Base-by-base conservation (phyloP, 2,329 filamentous ascomycete species). In the Alternaria metachromatica region DNA sequence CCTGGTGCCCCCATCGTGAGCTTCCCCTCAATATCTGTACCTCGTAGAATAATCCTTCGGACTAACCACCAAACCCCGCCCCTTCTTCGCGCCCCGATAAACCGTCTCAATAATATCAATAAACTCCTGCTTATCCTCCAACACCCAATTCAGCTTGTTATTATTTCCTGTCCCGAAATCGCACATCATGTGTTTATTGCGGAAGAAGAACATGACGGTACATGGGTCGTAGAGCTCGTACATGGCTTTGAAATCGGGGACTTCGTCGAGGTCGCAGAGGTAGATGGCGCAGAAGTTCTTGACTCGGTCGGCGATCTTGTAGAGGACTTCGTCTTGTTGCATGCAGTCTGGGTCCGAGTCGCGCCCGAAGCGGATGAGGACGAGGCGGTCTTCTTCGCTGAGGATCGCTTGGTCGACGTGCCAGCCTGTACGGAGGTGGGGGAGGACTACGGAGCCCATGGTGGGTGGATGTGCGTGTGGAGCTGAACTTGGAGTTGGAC, bases 41-140 rank as follows among this genome's bases (percentile, higher is more conserved):
- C 89, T 84, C 2, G 90, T 92, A 37, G 88, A 90, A 75, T 91
- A 91, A 57, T 81, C 94, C 85, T 98, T 99, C 1, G 95, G 96
- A 77, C 93, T 97, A 70, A 98, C 94, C 44, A 99, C 96, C 72
- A 99, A 83, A 91, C 96, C 96, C 57, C 95, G 87, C 1, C 96
- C 96, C 84, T 99, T 99, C 87, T 97, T 98, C 30, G 96, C 96
- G n/a, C 96, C 96, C 63, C 94, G 90, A 80, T 98, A 99, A 65
- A 99, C 94, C 5, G 94, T 97, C 86, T 99, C 96, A 77, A 98
- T 90, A 70, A 99, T 99, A 82, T 99, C 96, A 76, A 99, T 97
- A 75, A 99, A 85, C 84, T 99, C 96, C 81, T 98, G 95, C 83
- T 99, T 98, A 78, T 99, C 95, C 82, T 98, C 94, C 57, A 97